Conservation (phyloP, 2,329 filamentous ascomycete species). For the Orbilia blumenaviensis region DNA sequence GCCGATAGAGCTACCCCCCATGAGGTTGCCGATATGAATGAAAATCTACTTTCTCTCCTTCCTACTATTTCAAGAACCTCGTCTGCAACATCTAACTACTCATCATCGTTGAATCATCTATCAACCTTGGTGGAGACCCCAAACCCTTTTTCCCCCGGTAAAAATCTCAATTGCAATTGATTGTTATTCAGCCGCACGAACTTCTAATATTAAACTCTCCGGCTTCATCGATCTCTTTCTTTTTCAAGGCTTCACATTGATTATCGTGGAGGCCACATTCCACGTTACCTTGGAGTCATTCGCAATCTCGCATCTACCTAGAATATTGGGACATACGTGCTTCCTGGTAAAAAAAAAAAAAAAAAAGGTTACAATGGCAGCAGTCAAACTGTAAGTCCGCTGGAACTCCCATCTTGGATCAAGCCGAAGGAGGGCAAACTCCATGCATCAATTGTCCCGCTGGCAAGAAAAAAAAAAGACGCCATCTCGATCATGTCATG, state of each 20-base stretch:
- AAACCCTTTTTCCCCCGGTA: neutral
- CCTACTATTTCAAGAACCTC: conserved; percentile 37
- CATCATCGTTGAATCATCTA: conserved; percentile 13
- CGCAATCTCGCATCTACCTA: conserved; percentile 4
- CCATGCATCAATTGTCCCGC: conserved; percentile 11
- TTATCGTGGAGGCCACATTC: neutral
- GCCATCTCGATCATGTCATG: conserved; percentile 11
- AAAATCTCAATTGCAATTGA: neutral
- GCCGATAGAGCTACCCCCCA: neutral
- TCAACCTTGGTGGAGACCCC: conserved; percentile 24
- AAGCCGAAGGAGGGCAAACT: conserved; percentile 12
- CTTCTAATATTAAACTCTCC: conserved; percentile 17
- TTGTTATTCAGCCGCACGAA: conserved; percentile 26
- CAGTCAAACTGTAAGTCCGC: conserved; percentile 43
- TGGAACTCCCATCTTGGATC: neutral
- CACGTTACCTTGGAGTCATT: conserved; percentile 1
- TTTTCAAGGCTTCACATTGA: neutral
- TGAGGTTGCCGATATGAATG: conserved; percentile 8
- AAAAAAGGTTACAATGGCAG: too few species aligned
- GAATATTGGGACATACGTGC: neutral
- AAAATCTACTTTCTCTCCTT: conserved; percentile 4
- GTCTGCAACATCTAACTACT: conserved; percentile 16
- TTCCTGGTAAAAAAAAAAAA: neutral
- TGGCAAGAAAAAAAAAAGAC: conserved; percentile 13
- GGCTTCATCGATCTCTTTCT: conserved; percentile 11